Base-by-base conservation (phyloP, 352 stramenopile species). In the Thalassiosira mediterranea region DNA sequence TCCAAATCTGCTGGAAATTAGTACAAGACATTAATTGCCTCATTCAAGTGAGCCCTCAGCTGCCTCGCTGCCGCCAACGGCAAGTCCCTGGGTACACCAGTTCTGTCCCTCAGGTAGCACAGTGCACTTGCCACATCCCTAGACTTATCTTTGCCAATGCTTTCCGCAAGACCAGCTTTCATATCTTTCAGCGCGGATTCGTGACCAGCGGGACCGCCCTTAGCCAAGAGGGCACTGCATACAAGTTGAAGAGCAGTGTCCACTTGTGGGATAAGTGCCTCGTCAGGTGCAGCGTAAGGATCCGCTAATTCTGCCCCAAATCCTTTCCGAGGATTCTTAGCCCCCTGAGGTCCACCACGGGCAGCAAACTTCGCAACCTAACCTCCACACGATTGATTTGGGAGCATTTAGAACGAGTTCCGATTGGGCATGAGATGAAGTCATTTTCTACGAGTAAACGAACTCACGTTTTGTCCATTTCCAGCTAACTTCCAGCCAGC, bases 31-130 rank as follows among this genome's bases (percentile, higher is more conserved):
- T 86, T 67, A 49, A 93, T 91, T 4, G 62, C 87, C 64, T 63
- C 83, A 77, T 93, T 93, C 29, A 93, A 67, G 56, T 93, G 88
- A n/a, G 87, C 87, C 59, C 87, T 66, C 4, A 93, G 64, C 51
- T 93, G 87, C 44, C 87, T 60, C 7, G 70, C 87, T 42, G 84
- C 62, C 15, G 84, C 79, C 13, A 93, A 70, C 29, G 79, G 82
- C 13, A 91, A 64, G 70, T 93, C 87, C 53, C 87, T 72, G 26
- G 87, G 87, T 11, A 90, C 82, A 28, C 87, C 87, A 5, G 89
- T 76, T 59, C 87, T 72, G 66, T 93, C 87, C 61, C 87, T 67
- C 10, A 93, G 56, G 51, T 93, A 93, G 11, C 28, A 69, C 26
- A 93, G 64, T 46, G 60, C 58, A 63, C 62, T 84, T 21, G 79